A percentile compares a stretch with the other conserved stretches of the same genome.
Conservation (phyloP, 1,139 yeast genomes). For the Blastobotrys capitulatus region DNA sequence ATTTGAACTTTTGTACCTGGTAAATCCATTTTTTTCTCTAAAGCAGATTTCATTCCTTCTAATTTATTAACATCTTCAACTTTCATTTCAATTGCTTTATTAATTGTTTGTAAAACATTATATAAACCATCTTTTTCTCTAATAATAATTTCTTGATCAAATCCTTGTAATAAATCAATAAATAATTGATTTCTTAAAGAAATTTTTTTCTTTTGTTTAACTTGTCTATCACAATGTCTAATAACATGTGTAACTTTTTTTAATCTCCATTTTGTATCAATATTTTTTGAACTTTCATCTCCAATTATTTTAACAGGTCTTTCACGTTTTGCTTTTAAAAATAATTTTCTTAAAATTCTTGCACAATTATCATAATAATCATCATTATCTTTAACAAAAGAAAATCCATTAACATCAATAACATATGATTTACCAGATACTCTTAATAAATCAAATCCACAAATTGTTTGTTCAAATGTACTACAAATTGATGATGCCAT, state of each 20-base stretch:
- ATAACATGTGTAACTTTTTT: slow-evolving; percentile 90
- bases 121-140: slow-evolving; percentile 82
- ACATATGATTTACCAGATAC: slow-evolving; percentile 87
- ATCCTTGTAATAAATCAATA: slow-evolving; percentile 84
- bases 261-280: slow-evolving; percentile 88
- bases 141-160: slow-evolving; percentile 91
- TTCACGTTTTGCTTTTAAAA: slow-evolving; percentile 53
- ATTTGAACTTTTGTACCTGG: slow-evolving; percentile 97
- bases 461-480: slow-evolving; percentile 88
- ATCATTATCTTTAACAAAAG: slow-evolving; percentile 90
- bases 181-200: slow-evolving; percentile 87
- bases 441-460: slow-evolving; percentile 92
- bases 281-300: slow-evolving; percentile 16
- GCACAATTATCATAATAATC: slow-evolving; percentile 85
- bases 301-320: slow-evolving; percentile 31
- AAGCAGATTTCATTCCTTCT: slow-evolving; percentile 68
- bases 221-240: slow-evolving; percentile 97
- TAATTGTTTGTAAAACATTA: slow-evolving; percentile 80
- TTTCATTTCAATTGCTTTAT: slow-evolving; percentile 68
- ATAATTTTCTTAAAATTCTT: slow-evolving; percentile 66
- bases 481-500: slow-evolving; percentile 76
- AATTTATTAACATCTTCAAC: slow-evolving; percentile 79
- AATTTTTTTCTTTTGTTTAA: slow-evolving; percentile 97
- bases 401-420: slow-evolving; percentile 96
- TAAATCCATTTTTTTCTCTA: slow-evolving; percentile 80